Conservation (phyloP, 192 early-diverging fungal genomes). For the Coemansia sp. region DNA sequence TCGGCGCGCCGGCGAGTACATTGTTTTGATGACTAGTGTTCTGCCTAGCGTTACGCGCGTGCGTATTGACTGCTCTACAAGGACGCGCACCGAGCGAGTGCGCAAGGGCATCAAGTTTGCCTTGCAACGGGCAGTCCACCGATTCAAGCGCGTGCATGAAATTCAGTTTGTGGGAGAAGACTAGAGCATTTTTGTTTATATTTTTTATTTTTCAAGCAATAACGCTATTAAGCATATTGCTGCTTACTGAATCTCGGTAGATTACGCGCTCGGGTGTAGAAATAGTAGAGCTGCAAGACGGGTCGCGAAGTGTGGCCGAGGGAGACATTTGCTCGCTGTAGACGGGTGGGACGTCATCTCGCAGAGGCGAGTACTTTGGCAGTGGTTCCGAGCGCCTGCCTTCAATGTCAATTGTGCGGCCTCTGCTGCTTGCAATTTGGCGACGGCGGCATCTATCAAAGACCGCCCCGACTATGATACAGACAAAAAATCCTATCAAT, state of each 20-base stretch:
- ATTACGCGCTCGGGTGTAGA: slow-evolving; percentile 6
- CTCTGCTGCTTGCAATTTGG: neutral
- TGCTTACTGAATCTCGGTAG: slow-evolving; percentile 1
- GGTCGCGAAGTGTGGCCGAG: neutral
- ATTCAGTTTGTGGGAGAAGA: neutral
- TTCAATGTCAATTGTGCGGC: neutral
- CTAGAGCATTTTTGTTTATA: neutral
- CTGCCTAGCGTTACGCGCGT: slow-evolving; percentile 11
- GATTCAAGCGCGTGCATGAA: neutral
- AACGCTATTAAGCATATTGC: neutral
- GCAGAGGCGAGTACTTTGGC: slow-evolving; percentile 26
- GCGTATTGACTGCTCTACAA: neutral
- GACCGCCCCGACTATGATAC: neutral
- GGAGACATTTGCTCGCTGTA: neutral
- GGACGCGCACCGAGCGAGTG: neutral
- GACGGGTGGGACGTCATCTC: neutral
- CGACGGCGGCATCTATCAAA: slow-evolving; percentile 3
- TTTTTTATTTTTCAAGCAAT: neutral
- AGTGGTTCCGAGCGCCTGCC: slow-evolving; percentile 21
- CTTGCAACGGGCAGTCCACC: slow-evolving; percentile 7
- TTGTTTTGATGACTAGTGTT: slow-evolving; percentile 21
- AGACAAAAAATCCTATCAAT: slow-evolving; percentile 4
- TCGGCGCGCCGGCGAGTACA: slow-evolving; percentile 14
- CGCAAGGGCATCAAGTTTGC: slow-evolving; percentile 7
- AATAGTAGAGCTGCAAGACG: neutral